Evolutionary conservation across 2,329 filamentous ascomycete species (phyloP).

Genomic region (Shiraia sp.): DNA sequence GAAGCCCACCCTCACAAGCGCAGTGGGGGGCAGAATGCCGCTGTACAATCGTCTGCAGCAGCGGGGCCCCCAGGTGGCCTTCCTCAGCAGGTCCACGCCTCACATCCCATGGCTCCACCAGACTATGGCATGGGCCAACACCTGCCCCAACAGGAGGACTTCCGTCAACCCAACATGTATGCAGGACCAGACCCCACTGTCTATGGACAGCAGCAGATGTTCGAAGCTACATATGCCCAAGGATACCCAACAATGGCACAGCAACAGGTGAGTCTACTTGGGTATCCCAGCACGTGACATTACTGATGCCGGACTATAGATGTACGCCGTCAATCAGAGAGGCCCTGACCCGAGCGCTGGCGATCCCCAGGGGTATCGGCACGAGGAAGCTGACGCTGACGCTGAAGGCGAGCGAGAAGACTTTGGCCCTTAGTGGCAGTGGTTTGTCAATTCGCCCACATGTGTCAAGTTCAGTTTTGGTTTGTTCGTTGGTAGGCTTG

Average conservation of each 20-base stretch:
- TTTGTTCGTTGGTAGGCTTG: constrained; percentile 4
- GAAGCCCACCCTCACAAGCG: constrained; percentile 88
- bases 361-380: constrained; percentile 45
- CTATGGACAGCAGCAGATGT: constrained; percentile 83
- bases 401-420: constrained; percentile 47
- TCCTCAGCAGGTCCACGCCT: constrained; percentile 50
- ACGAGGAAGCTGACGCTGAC: constrained; percentile 45
- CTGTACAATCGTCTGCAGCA: constrained; percentile 48
- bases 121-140: constrained; percentile 62
- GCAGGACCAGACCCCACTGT: constrained; percentile 71
- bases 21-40: constrained; percentile 41
- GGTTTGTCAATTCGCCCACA: background rate
- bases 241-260: constrained; percentile 73
- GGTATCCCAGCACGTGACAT: background rate
- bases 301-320: constrained; percentile 24
- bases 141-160: constrained; percentile 67
- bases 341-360: constrained; percentile 43
- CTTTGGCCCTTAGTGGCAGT: constrained; percentile 31
- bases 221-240: constrained; percentile 75
- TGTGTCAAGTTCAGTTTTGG: background rate
- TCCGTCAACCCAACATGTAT: constrained; percentile 83
- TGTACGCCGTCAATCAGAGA: constrained; percentile 45
- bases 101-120: constrained; percentile 59
- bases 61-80: constrained; percentile 39
- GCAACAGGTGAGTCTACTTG: constrained; percentile 68